Conservation (phyloP, 1,139 yeast genomes). For the Geotrichum restrictum region DNA sequence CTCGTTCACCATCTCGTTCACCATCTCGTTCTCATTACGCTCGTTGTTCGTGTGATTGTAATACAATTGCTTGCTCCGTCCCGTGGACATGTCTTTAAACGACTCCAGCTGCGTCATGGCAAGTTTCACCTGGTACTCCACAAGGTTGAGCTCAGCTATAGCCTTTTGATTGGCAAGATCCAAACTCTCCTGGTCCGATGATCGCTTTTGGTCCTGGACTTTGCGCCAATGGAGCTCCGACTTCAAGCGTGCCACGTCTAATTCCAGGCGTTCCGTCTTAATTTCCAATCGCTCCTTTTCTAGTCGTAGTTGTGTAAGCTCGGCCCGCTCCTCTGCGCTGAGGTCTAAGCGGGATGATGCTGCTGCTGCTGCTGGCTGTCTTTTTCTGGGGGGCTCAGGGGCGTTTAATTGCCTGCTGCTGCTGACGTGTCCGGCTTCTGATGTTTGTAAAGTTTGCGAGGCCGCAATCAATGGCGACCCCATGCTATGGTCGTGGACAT, state of each 20-base stretch:
- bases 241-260: slow-evolving; percentile 11
- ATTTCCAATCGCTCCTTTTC: slow-evolving; percentile 4
- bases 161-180: slow-evolving; percentile 1
- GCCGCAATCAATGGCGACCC: neutral
- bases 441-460: too few relatives aligned
- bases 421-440: too few relatives aligned
- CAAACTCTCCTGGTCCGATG: neutral
- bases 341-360: neutral
- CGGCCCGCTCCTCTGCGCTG: neutral
- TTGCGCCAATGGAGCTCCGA: slow-evolving; percentile 2
- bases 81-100: neutral
- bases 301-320: neutral
- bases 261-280: slow-evolving; percentile 5
- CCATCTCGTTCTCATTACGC: neutral
- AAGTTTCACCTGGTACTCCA: slow-evolving; percentile 8
- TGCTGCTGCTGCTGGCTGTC: neutral
- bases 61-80: neutral
- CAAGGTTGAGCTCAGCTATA: slow-evolving; percentile 6
- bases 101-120: slow-evolving; percentile 1
- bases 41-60: neutral
- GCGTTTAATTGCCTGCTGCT: neutral
- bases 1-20: neutral
- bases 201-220: neutral
- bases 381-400: neutral
- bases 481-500: neutral